Base-by-base conservation (phyloP, 208 protist genomes). In the Leishmania aethiopica region DNA sequence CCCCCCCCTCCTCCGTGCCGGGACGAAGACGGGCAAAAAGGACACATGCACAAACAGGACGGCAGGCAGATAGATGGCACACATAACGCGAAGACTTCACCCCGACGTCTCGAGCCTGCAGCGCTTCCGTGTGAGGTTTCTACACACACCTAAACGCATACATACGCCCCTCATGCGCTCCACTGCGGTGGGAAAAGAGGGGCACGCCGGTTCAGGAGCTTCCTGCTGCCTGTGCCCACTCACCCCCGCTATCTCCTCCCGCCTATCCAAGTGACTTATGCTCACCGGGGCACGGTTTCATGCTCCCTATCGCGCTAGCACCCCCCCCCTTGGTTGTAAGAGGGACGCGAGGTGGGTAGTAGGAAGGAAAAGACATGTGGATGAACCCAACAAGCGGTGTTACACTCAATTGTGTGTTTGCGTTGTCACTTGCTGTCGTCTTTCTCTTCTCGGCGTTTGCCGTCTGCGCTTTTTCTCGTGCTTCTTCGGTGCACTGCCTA, bases 111-210 rank as follows among this genome's bases (percentile, higher is more conserved):
- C 35, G 53, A 62, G 51, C 45, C 60, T n/a, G 17, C 73, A 40
- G 73, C 37, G 73, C 47, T 62, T 59, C 42, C 40, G 19, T 37
- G 73, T 37, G 8, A 35, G 1, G 42, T 11, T 47, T 57, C 1
- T 49, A 53, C 70, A 77, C 79, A 77, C 79, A 74, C 64, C 22
- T 73, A 75, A 28, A 75, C 66, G 55, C 59, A 82, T 37, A 57
- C 10, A 69, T 69, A 32, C 15, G 13, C 32, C 62, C 62, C 13
- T 47, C 70, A 55, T 51, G 70, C 15, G 70, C 42, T 53, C 28
- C n/a, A 19, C 22, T 74, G 40, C 45, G 25, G 45, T 7, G 25
- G 45, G 19, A 15, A 17, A 32, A 55, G 37, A 8, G 10, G 11
- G 25, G 15, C 11, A 53, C 7, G 11, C n/a, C 25, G 2, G 5